These are phyloP conservation scores for Artemisia tridentata DNA, from an alignment of 129 eudicot species.

Conservation along the genomic window DNA sequence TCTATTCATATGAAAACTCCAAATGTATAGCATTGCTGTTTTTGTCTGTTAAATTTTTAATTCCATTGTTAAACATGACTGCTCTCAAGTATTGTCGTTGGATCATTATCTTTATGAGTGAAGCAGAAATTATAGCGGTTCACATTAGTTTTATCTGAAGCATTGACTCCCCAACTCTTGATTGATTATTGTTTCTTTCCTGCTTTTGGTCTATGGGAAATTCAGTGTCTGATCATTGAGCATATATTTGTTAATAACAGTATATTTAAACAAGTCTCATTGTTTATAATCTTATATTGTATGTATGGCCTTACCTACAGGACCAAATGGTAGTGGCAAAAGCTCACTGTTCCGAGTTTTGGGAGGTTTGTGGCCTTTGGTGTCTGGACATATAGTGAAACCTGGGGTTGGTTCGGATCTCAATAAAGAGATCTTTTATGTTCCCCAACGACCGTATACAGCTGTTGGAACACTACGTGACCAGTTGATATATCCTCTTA, in stretches of 20 bases:
- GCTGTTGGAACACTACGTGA: constrained; percentile 99
- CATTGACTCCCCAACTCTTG: background rate
- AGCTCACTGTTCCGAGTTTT: constrained; percentile 99
- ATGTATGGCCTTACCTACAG: constrained; percentile 38
- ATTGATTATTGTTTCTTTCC: background rate
- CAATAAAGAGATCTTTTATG: constrained; percentile 95
- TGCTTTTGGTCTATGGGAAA: constrained; percentile 4
- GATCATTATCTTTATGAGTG: background rate
- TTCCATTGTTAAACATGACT: background rate
- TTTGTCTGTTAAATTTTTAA: background rate
- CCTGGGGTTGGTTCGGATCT: constrained; percentile 99
- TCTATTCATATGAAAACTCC: background rate
- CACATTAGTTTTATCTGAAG: background rate
- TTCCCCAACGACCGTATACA: constrained; percentile 97
- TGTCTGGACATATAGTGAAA: constrained; percentile 94
- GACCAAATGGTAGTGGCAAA: constrained; percentile 99
- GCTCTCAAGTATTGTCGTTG: no score
- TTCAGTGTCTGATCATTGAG: constrained; percentile 4
- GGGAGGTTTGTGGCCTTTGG: constrained; percentile 98
- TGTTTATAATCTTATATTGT: background rate
- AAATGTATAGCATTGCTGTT: background rate
- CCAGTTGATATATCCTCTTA: constrained; percentile 95
- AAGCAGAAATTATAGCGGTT: background rate
- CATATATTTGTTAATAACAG: background rate
- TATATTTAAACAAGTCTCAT: background rate